phyloP scores from a whole-genome alignment of 768 basidiomycete species.

The Lactifluus subvellereus region DNA sequence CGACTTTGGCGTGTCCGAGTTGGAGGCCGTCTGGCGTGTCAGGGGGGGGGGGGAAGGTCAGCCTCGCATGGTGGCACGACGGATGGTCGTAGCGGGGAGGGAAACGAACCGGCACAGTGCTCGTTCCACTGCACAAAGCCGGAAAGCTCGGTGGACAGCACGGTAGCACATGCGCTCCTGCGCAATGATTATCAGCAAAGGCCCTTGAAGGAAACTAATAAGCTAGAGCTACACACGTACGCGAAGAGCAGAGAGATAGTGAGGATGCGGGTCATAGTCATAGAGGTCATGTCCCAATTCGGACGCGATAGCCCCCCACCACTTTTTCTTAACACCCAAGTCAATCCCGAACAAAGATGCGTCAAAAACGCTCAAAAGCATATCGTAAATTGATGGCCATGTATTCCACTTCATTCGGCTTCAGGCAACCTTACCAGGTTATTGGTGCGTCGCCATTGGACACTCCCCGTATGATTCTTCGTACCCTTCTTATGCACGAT shows the following conservation, averaged over 20 bases:
- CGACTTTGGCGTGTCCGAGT: slow-evolving; percentile 53
- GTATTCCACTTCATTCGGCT: slow-evolving; percentile 82
- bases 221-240: neutral
- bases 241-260: slow-evolving; percentile 5
- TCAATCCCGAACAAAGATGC: slow-evolving; percentile 45
- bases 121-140: slow-evolving; percentile 69
- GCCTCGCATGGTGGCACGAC: neutral
- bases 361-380: slow-evolving; percentile 91
- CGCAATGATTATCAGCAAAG: neutral
- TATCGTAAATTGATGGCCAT: slow-evolving; percentile 93
- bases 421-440: slow-evolving; percentile 91
- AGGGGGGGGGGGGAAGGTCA: slow-evolving; percentile 15
- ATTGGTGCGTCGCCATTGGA: slow-evolving; percentile 47
- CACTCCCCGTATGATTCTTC: neutral
- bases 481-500: slow-evolving; percentile 8
- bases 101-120: slow-evolving; percentile 49
- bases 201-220: no score
- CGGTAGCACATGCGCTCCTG: slow-evolving; percentile 10
- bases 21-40: slow-evolving; percentile 25
- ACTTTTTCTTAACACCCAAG: neutral
- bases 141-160: slow-evolving; percentile 46
- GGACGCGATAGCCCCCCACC: neutral
- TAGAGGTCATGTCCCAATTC: slow-evolving; percentile 11
- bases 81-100: no score
- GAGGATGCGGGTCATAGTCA: slow-evolving; percentile 15